phyloP scores from a whole-genome alignment of 2,329 filamentous ascomycete species.

The Arthrobotrys pseudoclavata region DNA sequence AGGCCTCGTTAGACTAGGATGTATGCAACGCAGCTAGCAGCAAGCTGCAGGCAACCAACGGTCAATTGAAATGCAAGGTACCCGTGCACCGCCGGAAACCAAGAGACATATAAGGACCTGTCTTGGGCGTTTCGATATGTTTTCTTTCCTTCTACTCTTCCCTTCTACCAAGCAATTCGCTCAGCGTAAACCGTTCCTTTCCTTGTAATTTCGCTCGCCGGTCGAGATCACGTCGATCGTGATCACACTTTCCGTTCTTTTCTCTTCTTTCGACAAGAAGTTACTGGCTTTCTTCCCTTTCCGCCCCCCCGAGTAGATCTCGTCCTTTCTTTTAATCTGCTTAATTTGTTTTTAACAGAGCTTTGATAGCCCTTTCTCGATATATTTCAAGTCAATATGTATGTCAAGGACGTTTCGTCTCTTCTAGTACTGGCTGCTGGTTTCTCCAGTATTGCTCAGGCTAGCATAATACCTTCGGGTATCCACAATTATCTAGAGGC shows the following conservation, averaged over 20 bases:
- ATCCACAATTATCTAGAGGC: conserved; percentile 41
- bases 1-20: conserved; percentile 1
- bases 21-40: conserved; percentile 27
- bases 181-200: conserved; percentile 50
- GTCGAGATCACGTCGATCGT: conserved; percentile 61
- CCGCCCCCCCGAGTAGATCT: conserved; percentile 52
- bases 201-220: conserved; percentile 50
- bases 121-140: conserved; percentile 45
- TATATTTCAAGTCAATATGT: conserved; percentile 49
- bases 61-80: conserved; percentile 36
- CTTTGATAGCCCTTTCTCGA: conserved; percentile 33
- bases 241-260: conserved; percentile 58
- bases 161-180: conserved; percentile 50
- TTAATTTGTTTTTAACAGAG: conserved; percentile 39
- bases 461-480: conserved; percentile 43
- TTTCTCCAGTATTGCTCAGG: conserved; percentile 47
- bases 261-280: conserved; percentile 58
- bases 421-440: conserved; percentile 50
- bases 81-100: conserved; percentile 33
- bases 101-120: conserved; percentile 56
- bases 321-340: conserved; percentile 42
- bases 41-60: conserved; percentile 11
- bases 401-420: conserved; percentile 57
- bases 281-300: conserved; percentile 38
- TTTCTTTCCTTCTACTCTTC: conserved; percentile 29